Evolutionary conservation across 306 rosid species (phyloP).

Genomic region (Elaeagnus macrophylla): DNA sequence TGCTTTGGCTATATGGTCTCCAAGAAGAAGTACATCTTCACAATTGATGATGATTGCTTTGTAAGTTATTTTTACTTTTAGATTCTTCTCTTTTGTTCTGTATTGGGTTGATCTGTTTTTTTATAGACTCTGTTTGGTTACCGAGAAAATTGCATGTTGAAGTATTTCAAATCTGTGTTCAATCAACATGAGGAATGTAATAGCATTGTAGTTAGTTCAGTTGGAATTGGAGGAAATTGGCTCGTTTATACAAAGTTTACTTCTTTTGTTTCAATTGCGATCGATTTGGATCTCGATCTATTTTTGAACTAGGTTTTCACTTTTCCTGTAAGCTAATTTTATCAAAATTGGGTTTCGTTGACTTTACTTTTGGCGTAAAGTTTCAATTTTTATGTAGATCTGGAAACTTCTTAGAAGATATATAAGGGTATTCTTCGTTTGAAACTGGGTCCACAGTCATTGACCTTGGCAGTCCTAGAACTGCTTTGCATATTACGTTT

Average conservation of each 20-base stretch:
- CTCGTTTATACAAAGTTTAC: not conserved
- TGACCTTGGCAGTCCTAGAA: too few relatives aligned
- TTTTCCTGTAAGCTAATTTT: not conserved
- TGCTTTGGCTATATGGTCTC: slow-evolving; percentile 83
- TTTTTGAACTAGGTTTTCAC: not conserved
- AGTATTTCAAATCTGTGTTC: not conserved
- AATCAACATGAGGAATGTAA: too few relatives aligned
- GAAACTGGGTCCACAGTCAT: too few relatives aligned
- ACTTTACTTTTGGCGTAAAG: too few relatives aligned
- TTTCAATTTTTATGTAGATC: not conserved
- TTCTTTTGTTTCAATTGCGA: not conserved
- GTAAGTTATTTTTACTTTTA: slow-evolving; percentile 27
- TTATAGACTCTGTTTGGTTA: not conserved
- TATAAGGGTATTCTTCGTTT: too few relatives aligned
- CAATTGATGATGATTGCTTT: slow-evolving; percentile 86
- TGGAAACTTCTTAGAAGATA: too few relatives aligned
- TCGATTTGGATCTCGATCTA: slow-evolving; percentile 4
- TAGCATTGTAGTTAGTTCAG: not conserved
- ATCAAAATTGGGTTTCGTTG: too few relatives aligned
- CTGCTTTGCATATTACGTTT: too few relatives aligned
- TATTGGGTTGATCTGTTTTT: not conserved
- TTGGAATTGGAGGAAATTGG: not conserved
- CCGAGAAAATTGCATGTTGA: not conserved
- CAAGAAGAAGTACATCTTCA: slow-evolving; percentile 81
- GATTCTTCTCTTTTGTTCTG: not conserved